Base-by-base conservation (phyloP, 2,329 filamentous ascomycete genomes). In the Teratosphaeria nubilosa region DNA sequence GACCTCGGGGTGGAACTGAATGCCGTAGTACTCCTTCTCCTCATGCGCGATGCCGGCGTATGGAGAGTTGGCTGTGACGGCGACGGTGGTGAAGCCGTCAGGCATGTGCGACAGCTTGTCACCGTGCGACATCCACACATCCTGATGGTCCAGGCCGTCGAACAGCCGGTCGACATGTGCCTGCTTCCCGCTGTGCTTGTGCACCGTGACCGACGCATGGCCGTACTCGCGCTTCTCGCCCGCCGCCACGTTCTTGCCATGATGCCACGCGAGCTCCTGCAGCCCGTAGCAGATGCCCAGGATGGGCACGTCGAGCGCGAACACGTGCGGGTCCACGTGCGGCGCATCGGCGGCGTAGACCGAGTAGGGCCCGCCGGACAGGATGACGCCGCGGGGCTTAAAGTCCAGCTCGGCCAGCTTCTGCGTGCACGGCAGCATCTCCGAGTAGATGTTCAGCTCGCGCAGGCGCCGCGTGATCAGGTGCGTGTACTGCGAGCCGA, bases 1-100 rank as follows among this genome's bases (percentile, higher is more conserved):
- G 57, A 96, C 82, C 72, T 96, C 91, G 0, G 91, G 91, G 73
- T 96, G 91, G 73, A 96, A 92, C 70, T 96, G 91, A 53, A 96
- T 82, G 57, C 87, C 89, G 68, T 85, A 95, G 65, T 89, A 85
- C 27, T 85, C 84, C 76, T 86, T 84, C 9, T 75, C 74, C 70
- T 83, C 70, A 70, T 91, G 87, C 20, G 86, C 87, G 66, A 92
- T 95, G 59, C 84, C 90, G 11, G 91, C 91, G 66, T 82, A 95
- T 25, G 86, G 83, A 0, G 88, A 85, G 75, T 94, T 95, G 55
- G 78, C 70, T 1, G 90, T 92, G 4, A 80, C 86, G 55, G 88
- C 91, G 66, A 96, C 83, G 16, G 80, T 84, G 60, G 82, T 75
- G 71, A 95, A 96, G 48, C 80, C 82, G 37, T 86, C 77, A 9